Conservation (phyloP, 1,139 yeast genomes). For the Wickerhamiella infanticola region DNA sequence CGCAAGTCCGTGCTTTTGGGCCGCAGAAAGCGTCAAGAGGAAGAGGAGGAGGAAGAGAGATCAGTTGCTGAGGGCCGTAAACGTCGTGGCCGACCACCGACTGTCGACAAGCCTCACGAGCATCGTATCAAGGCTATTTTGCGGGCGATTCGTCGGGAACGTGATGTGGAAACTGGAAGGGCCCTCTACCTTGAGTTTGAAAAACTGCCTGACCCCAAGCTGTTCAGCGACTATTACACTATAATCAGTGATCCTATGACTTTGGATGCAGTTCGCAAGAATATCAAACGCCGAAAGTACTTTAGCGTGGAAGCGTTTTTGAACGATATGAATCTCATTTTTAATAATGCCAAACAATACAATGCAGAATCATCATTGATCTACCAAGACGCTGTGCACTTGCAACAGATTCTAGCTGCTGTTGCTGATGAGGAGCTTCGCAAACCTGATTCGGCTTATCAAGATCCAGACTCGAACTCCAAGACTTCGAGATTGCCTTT, state of each 20-base stretch:
- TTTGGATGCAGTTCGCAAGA: conserved; percentile 64
- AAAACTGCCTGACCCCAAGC: conserved; percentile 58
- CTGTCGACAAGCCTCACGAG: conserved; percentile 87
- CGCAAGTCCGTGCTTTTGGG: conserved; percentile 27
- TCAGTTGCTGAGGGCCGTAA: conserved; percentile 15
- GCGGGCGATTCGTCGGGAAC: conserved; percentile 63
- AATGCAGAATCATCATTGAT: conserved; percentile 43
- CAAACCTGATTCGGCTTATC: conserved; percentile 68
- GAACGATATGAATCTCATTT: conserved; percentile 58
- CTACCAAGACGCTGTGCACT: conserved; percentile 41
- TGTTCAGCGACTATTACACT: conserved; percentile 52
- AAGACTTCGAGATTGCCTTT: conserved; percentile 58
- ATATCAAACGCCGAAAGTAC: conserved; percentile 77
- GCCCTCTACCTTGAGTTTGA: conserved; percentile 52
- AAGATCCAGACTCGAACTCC: conserved; percentile 34
- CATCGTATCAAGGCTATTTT: conserved; percentile 77
- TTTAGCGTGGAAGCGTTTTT: conserved; percentile 59
- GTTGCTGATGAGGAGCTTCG: conserved; percentile 56
- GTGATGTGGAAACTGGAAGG: conserved; percentile 34
- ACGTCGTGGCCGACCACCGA: conserved; percentile 89
- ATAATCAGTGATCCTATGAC: conserved; percentile 58
- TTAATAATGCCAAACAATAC: conserved; percentile 57
- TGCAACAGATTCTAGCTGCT: conserved; percentile 47
- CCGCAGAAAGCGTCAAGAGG: conserved; percentile 17
- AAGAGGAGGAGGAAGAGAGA: conserved; percentile 24